These are phyloP conservation scores for Lepiota brunneoincarnata DNA, from an alignment of 768 basidiomycete genomes.

Conservation along the genomic window DNA sequence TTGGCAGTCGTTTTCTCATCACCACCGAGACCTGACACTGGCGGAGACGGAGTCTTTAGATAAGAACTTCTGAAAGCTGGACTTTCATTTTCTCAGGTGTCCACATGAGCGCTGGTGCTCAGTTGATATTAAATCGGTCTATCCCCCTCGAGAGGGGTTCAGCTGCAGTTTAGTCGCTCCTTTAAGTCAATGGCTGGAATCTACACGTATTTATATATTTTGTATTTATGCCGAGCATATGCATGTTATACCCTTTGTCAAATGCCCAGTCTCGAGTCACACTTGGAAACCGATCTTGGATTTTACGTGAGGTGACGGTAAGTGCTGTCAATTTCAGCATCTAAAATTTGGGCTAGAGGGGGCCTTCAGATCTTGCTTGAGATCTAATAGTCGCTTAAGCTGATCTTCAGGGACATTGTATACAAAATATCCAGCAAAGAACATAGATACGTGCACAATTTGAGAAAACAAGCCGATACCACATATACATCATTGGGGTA, in stretches of 20 bases:
- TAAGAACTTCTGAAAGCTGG: slow-evolving; percentile 2
- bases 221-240: not conserved
- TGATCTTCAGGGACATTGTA: slow-evolving; percentile 11
- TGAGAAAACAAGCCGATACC: slow-evolving; percentile 16
- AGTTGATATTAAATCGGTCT: slow-evolving; percentile 7
- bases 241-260: not conserved
- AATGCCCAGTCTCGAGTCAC: not conserved
- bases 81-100: slow-evolving; percentile 3
- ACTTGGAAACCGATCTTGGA: not conserved
- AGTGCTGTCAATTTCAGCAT: not conserved
- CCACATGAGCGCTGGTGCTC: slow-evolving; percentile 4
- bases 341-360: slow-evolving; percentile 1
- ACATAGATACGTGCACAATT: slow-evolving; percentile 4
- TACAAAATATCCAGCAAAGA: not conserved
- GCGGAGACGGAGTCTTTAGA: slow-evolving; percentile 11
- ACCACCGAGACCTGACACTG: not conserved
- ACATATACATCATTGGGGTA: slow-evolving; percentile 16
- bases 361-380: slow-evolving; percentile 2
- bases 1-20: not conserved
- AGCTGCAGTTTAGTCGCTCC: not conserved
- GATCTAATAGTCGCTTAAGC: not conserved
- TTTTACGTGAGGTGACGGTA: slow-evolving; percentile 5
- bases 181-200: not conserved
- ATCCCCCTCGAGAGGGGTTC: not conserved
- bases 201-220: not conserved